phyloP scores from a whole-genome alignment of 352 stramenopile genomes.

The Globisporangium orthogonon region DNA sequence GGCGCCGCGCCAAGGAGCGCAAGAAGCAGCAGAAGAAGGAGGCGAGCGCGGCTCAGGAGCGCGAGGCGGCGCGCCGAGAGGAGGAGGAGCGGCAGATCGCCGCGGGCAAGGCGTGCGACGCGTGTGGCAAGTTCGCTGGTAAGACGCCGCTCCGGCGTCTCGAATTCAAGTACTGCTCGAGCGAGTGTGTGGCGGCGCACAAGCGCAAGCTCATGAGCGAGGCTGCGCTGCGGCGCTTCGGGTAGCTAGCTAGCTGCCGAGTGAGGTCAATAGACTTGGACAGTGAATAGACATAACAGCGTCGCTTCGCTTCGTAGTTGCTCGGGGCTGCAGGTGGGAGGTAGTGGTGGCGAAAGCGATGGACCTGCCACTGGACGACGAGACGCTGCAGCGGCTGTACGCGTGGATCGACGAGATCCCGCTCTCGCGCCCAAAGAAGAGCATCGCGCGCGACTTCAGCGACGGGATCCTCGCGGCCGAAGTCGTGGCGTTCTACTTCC shows the following conservation, averaged over 20 bases:
- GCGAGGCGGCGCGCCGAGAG: conserved; percentile 52
- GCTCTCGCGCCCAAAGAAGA: conserved; percentile 92
- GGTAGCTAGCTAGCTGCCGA: not conserved
- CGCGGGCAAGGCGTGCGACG: conserved; percentile 68
- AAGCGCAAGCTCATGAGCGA: conserved; percentile 91
- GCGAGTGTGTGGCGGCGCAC: conserved; percentile 90
- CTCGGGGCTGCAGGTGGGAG: too few species aligned
- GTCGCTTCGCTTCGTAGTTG: conserved; percentile 23
- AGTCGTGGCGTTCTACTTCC: conserved; percentile 93
- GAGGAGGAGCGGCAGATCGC: conserved; percentile 71
- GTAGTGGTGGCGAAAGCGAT: conserved; percentile 13
- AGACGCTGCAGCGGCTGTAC: conserved; percentile 91
- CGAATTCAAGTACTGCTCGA: conserved; percentile 93
- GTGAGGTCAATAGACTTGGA: too few species aligned
- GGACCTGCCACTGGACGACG: conserved; percentile 76
- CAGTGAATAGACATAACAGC: conserved; percentile 9
- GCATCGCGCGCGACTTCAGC: conserved; percentile 94
- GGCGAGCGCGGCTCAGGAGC: conserved; percentile 53
- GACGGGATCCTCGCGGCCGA: conserved; percentile 89
- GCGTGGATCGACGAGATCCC: conserved; percentile 95
- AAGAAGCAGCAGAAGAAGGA: conserved; percentile 90
- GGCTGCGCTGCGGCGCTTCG: conserved; percentile 81
- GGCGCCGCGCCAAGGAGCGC: conserved; percentile 76
- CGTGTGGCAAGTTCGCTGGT: conserved; percentile 75
- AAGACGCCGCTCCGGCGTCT: conserved; percentile 88